Conservation (phyloP, 768 basidiomycete genomes). For the Phanerodontia chrysosporium region DNA sequence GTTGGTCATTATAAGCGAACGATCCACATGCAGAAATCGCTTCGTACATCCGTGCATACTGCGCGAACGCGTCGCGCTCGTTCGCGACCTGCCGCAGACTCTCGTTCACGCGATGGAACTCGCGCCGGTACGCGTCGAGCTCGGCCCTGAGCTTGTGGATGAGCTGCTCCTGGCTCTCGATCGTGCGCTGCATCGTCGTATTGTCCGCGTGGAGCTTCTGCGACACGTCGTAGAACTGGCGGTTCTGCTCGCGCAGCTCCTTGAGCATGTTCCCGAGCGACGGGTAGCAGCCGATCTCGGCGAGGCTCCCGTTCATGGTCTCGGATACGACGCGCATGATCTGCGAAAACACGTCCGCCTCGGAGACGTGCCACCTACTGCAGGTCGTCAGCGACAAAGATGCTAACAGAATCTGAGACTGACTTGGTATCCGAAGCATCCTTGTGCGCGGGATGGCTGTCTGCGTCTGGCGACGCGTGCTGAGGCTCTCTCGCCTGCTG, state of each 20-base stretch:
- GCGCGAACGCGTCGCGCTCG: neutral
- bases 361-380: no score
- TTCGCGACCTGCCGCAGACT: neutral
- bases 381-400: no score
- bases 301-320: slow-evolving; percentile 17
- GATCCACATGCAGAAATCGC: neutral
- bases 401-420: no score
- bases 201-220: slow-evolving; percentile 37
- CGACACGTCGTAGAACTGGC: slow-evolving; percentile 22
- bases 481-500: neutral
- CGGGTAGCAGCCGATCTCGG: slow-evolving; percentile 38
- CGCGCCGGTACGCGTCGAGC: neutral
- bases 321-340: slow-evolving; percentile 12
- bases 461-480: neutral
- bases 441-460: neutral
- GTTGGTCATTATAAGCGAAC: neutral
- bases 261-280: slow-evolving; percentile 36
- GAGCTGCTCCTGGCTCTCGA: slow-evolving; percentile 29
- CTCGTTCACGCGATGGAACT: neutral
- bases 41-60: neutral
- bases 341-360: neutral
- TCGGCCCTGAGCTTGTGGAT: neutral
- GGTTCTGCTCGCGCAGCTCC: slow-evolving; percentile 26
- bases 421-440: no score
- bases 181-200: slow-evolving; percentile 23